Base-by-base conservation (phyloP, 73 alveolate genomes). In the Paramecium caudatum region DNA sequence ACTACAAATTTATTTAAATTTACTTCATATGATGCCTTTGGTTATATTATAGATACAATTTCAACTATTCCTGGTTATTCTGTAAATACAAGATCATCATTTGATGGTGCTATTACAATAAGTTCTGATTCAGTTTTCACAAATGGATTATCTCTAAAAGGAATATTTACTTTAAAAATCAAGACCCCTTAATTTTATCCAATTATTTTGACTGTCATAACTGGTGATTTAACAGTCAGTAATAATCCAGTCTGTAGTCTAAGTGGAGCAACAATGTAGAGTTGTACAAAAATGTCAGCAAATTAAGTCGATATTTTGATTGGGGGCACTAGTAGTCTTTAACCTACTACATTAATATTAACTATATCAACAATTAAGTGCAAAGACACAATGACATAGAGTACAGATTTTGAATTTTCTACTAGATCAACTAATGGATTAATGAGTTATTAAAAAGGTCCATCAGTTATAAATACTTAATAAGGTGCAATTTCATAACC, bases 111-210 rank as follows among this genome's bases (percentile, higher is more conserved):
- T 39, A 7, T 41, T 10, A 74, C 55, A 3, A 23, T 45, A 2
- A 47, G 27, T 39, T 23, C 88, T 39, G 69, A 45, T 21, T 1
- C 23, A 6, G 46, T 45, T 39, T 45, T 74, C 5, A 27, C 36
- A 45, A 74, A 74, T 74, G 88, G 88, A 17, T 30, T 15, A 19
- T 74, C 88, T 4, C 49, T 21, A 34, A 21, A 15, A 10, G 36
- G 17, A 16, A 19, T 15, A 0, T 37, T 74, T 0, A 41, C 65
- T 3, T 10, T 74, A 3, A 74, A 37, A 37, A 15, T 13, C 4
- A 74, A 41, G 12, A 74, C 88, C 5, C 69, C 88, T 12, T 15
- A 74, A 41, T 37, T 41, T 17, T 37, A 27, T 37, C 88, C 88
- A n/a, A 27, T 74, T 16, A 34, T 21, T 7, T 21, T 74, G 47